Percentiles rank a stretch among this genome's conserved stretches.
phyloP scores from a whole-genome alignment of 352 stramenopile species.

The Thalassiosira exigua region DNA sequence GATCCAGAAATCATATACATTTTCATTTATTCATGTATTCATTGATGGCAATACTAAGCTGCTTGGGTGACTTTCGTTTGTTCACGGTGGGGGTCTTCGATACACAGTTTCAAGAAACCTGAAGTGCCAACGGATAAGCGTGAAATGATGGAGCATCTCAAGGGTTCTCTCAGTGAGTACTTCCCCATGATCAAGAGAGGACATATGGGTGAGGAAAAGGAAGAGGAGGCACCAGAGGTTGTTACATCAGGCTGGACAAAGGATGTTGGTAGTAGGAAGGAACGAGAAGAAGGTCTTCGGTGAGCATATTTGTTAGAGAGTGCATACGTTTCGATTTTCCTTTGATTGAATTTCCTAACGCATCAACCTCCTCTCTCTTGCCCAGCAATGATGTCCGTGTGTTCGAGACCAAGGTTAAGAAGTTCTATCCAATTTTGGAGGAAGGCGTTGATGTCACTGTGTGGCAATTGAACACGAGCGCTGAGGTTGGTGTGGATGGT shows the following conservation, averaged over 20 bases:
- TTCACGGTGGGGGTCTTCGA: too few relatives aligned
- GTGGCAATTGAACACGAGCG: constrained; percentile 79
- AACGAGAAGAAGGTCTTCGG: constrained; percentile 79
- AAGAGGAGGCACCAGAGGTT: constrained; percentile 64
- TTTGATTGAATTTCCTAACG: too few relatives aligned
- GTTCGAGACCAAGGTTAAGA: constrained; percentile 80
- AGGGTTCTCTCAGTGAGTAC: constrained; percentile 68
- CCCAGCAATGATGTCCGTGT: constrained; percentile 75
- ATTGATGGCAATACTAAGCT: constrained; percentile 42
- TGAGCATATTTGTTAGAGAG: constrained; percentile 42
- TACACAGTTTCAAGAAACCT: too few relatives aligned
- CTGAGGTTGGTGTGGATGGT: constrained; percentile 55
- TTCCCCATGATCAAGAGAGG: constrained; percentile 83
- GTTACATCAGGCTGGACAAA: constrained; percentile 78
- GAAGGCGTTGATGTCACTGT: constrained; percentile 84
- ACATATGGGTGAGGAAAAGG: constrained; percentile 60
- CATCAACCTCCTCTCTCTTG: constrained; percentile 20
- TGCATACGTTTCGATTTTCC: not conserved
- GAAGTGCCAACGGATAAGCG: constrained; percentile 8
- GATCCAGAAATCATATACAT: constrained; percentile 21
- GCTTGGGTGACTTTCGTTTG: constrained; percentile 37
- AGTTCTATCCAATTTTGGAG: constrained; percentile 78
- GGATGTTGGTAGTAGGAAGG: constrained; percentile 78
- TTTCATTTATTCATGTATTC: constrained; percentile 21
- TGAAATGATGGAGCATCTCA: constrained; percentile 32